Base-by-base conservation (phyloP, 805 yeast genomes). In the Wickerhamomyces subpelliculosus region DNA sequence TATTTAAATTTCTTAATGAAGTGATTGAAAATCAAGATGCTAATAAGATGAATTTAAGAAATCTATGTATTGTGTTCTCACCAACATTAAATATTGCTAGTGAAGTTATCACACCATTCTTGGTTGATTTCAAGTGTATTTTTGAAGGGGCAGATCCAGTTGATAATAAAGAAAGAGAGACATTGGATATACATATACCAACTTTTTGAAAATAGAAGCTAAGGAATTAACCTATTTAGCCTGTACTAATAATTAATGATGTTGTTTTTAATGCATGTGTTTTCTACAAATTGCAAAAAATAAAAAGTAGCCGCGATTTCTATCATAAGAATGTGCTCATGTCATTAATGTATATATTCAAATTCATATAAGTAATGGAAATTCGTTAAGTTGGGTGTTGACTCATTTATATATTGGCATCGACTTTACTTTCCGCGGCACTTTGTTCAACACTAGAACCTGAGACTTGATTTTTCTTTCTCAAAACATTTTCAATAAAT, bases 401-500 rank as follows among this genome's bases (percentile, higher is more conserved):
- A n/a, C n/a, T n/a, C n/a, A n/a, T n/a, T n/a, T n/a, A n/a, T n/a
- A n/a, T n/a, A n/a, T n/a, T n/a, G n/a, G n/a, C n/a, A n/a, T n/a
- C n/a, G n/a, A n/a, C n/a, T n/a, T n/a, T n/a, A n/a, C n/a, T n/a
- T n/a, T n/a, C n/a, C n/a, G n/a, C n/a, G n/a, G n/a, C n/a, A n/a
- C n/a, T n/a, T n/a, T n/a, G n/a, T n/a, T n/a, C n/a, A n/a, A n/a
- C n/a, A n/a, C n/a, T n/a, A n/a, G n/a, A n/a, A n/a, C n/a, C n/a
- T n/a, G n/a, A n/a, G 19, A 31, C 32, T 24, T 16, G 28, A 3
- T 39, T 33, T 18, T 55, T 78, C 64, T 84, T 83, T 54, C 80
- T 80, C 41, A 90, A 69, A 23, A 93, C 93, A 55, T 93, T 93
- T 61, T 93, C 97, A 53, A 93, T 89, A 54, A 88, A 93, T 2